Conservation (phyloP, 495 filamentous ascomycete species). For the Penicillium simplicissimum region DNA sequence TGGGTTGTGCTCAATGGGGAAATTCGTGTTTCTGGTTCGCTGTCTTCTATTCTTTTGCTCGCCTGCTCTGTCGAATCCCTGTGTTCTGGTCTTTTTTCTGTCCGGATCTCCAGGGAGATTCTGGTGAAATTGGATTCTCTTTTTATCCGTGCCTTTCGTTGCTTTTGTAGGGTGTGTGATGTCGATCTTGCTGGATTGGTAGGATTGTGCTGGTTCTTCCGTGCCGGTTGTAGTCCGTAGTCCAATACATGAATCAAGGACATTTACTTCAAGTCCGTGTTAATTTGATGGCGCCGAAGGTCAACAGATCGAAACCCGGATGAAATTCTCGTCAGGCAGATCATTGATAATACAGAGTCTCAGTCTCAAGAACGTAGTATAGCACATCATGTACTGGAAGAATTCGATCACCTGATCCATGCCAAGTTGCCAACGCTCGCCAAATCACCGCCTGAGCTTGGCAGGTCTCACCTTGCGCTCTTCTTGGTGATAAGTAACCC, state of each 20-base stretch:
- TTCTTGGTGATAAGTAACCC: not conserved
- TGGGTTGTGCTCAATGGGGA: constrained; percentile 40
- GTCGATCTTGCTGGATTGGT: not conserved
- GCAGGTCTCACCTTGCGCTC: not conserved
- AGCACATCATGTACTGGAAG: not conserved
- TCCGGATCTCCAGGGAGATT: constrained; percentile 3
- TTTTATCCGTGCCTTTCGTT: constrained; percentile 6
- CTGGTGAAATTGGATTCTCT: constrained; percentile 18
- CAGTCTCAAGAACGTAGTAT: too few relatives aligned
- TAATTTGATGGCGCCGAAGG: too few relatives aligned
- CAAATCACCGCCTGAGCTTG: not conserved
- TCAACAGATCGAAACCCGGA: too few relatives aligned
- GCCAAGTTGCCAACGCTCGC: not conserved
- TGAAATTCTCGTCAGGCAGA: too few relatives aligned
- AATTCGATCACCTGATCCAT: not conserved
- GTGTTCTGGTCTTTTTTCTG: not conserved
- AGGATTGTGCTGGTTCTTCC: not conserved
- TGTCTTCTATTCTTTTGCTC: constrained; percentile 2
- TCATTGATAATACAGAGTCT: too few relatives aligned
- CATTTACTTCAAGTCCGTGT: not conserved
- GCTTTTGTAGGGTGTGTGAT: not conserved
- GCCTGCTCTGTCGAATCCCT: not conserved
- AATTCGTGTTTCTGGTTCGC: constrained; percentile 29
- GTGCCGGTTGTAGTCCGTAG: not conserved
- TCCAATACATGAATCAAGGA: not conserved